These are phyloP conservation scores for Trichomonas gallinae DNA, from an alignment of 208 protist genomes.

Conservation along the genomic window DNA sequence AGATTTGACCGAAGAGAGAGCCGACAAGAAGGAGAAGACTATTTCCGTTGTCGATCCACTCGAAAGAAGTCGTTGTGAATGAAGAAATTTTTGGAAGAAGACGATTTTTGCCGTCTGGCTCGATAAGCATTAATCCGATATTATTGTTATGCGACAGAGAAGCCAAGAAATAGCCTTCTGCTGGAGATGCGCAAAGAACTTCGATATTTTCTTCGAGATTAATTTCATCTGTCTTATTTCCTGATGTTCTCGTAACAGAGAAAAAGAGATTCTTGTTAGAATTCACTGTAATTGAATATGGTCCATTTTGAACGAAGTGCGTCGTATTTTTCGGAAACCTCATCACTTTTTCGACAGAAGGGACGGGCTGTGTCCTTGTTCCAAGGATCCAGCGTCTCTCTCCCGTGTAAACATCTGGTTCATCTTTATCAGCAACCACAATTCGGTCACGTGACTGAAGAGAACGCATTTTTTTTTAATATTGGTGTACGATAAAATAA, in stretches of 20 bases:
- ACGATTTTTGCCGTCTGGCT: neutral
- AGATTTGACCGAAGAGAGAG: neutral
- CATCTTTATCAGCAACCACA: neutral
- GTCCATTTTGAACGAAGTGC: neutral
- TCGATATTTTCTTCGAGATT: neutral
- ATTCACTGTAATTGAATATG: neutral
- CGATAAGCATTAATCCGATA: neutral
- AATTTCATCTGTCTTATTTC: neutral
- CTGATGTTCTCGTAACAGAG: neutral
- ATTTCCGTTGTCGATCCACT: neutral
- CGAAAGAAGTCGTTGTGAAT: neutral
- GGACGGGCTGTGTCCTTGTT: neutral
- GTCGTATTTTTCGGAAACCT: neutral
- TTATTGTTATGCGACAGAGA: neutral
- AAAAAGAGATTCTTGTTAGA: neutral
- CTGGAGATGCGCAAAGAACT: neutral
- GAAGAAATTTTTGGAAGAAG: neutral
- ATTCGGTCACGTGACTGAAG: neutral
- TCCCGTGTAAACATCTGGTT: neutral
- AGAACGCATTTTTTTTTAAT: neutral
- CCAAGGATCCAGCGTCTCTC: neutral
- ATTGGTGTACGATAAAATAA: neutral
- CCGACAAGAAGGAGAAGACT: neutral
- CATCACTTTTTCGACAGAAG: neutral
- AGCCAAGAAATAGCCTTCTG: neutral